Percentiles rank a stretch among this genome's conserved stretches.
These are phyloP conservation scores for Hypoxylon lenormandii DNA, from an alignment of 495 filamentous ascomycete genomes.

Conservation along the genomic window DNA sequence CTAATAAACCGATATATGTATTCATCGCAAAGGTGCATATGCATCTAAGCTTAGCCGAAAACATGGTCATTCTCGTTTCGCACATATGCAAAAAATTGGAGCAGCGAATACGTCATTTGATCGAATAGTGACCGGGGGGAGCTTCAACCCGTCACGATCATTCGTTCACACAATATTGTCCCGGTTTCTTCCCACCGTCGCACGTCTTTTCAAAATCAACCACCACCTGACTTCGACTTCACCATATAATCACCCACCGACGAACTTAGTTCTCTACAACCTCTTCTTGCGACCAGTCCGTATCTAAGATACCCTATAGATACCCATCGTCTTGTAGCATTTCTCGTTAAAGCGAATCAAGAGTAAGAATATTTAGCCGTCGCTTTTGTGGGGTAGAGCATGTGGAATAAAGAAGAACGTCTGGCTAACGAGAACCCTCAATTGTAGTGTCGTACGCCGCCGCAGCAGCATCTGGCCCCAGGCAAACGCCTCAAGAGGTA, in stretches of 20 bases:
- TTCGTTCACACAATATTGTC: slow-evolving; percentile 28
- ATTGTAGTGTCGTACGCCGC: slow-evolving; percentile 80
- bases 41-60: slow-evolving; percentile 4
- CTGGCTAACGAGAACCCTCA: slow-evolving; percentile 12
- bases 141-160: slow-evolving; percentile 32
- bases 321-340: neutral
- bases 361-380: slow-evolving; percentile 14
- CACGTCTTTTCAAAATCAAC: slow-evolving; percentile 7
- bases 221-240: slow-evolving; percentile 5
- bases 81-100: slow-evolving; percentile 28
- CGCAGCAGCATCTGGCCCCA: slow-evolving; percentile 76
- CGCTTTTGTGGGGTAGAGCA: neutral
- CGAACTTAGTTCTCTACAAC: neutral
- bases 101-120: slow-evolving; percentile 44
- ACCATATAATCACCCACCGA: slow-evolving; percentile 6
- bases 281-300: neutral
- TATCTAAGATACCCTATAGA: neutral
- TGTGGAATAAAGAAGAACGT: slow-evolving; percentile 11
- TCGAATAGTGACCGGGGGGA: neutral
- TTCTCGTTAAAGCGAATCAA: slow-evolving; percentile 6
- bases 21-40: slow-evolving; percentile 2
- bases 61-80: neutral
- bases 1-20: no score
- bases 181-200: slow-evolving; percentile 24
- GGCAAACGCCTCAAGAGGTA: slow-evolving; percentile 78